Evolutionary conservation across 768 basidiomycete genomes (phyloP).

Genomic region (Fomitopsis serialis): DNA sequence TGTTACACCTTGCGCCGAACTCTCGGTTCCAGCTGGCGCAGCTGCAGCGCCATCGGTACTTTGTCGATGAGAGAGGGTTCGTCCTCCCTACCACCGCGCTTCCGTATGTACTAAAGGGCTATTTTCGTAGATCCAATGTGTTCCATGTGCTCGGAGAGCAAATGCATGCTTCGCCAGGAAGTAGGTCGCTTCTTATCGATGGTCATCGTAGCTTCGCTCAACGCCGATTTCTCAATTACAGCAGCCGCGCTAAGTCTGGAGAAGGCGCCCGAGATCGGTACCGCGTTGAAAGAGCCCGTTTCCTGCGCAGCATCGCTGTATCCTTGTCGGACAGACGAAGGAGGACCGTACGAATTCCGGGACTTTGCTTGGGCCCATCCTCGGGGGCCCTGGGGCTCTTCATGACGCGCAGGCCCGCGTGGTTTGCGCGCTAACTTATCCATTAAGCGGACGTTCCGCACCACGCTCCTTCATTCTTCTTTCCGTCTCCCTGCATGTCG

Average conservation of each 20-base stretch:
- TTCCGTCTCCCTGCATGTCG: background rate
- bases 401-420: background rate
- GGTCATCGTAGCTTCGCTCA: background rate
- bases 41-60: constrained; percentile 15
- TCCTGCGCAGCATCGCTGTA: constrained; percentile 1
- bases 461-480: background rate
- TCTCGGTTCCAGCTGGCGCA: constrained; percentile 9
- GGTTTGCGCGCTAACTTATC: background rate
- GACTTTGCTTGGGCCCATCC: constrained; percentile 15
- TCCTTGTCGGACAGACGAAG: background rate
- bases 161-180: background rate
- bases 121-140: background rate
- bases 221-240: background rate
- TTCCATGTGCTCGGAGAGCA: background rate
- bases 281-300: constrained; percentile 4
- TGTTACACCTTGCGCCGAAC: constrained; percentile 8
- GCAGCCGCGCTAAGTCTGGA: background rate
- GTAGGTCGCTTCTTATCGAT: background rate
- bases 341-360: constrained; percentile 2
- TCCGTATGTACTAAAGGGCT: background rate
- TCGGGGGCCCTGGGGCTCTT: constrained; percentile 11
- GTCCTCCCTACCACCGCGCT: background rate
- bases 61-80: constrained; percentile 16
- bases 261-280: constrained; percentile 3
- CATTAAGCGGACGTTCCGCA: background rate